A percentile compares a stretch with the other conserved stretches of the same genome.
Evolutionary conservation across 2,329 filamentous ascomycete species (phyloP).

Genomic region (Exophiala alcalophila): DNA sequence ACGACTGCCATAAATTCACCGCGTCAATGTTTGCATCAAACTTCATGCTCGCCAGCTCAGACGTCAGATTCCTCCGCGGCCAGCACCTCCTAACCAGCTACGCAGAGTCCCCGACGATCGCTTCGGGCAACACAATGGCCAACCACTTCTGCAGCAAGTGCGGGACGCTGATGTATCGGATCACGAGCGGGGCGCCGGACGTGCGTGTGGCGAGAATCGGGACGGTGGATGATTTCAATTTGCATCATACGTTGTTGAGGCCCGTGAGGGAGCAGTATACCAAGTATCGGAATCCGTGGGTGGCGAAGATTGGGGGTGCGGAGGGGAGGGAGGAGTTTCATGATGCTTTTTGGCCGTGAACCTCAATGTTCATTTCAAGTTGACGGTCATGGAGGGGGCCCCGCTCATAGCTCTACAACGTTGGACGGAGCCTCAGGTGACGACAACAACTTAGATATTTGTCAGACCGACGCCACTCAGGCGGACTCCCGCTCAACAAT

Average conservation of each 20-base stretch:
- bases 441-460: no score
- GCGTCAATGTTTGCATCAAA: slow-evolving; percentile 62
- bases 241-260: slow-evolving; percentile 57
- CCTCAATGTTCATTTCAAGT: no score
- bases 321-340: slow-evolving; percentile 38
- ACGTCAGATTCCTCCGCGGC: slow-evolving; percentile 52
- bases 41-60: slow-evolving; percentile 49
- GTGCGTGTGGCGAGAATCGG: slow-evolving; percentile 54
- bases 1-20: slow-evolving; percentile 62
- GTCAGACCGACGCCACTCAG: no score
- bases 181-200: slow-evolving; percentile 45
- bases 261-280: slow-evolving; percentile 54
- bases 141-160: slow-evolving; percentile 62
- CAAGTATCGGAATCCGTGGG: slow-evolving; percentile 53
- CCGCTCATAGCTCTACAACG: no score
- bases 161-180: slow-evolving; percentile 60
- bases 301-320: slow-evolving; percentile 36
- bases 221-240: slow-evolving; percentile 59
- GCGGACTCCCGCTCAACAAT: no score
- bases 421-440: no score
- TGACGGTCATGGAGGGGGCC: no score
- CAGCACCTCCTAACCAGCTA: slow-evolving; percentile 50
- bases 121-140: slow-evolving; percentile 52
- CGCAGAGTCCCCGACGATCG: slow-evolving; percentile 49
- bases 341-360: slow-evolving; percentile 1